Conservation (phyloP, 2,329 filamentous ascomycete genomes). For the Cryphonectria nitschkei region DNA sequence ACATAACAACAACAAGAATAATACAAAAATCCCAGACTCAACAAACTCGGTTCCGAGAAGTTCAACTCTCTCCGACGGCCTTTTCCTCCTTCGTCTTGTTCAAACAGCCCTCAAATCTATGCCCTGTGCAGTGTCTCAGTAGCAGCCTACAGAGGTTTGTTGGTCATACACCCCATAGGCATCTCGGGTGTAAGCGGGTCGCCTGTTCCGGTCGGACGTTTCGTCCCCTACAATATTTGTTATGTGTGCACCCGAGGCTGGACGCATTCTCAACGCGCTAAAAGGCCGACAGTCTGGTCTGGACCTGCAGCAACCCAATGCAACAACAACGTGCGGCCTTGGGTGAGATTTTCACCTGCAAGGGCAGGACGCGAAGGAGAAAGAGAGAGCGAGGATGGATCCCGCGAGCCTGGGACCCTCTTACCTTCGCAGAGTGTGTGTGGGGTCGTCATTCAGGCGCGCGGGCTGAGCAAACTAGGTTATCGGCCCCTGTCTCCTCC, state of each 20-base stretch:
- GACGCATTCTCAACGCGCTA: background rate
- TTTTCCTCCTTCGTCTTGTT: background rate
- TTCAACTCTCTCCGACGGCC: background rate
- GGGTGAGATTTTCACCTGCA: background rate
- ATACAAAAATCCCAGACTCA: background rate
- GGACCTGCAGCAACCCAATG: slow-evolving; percentile 2
- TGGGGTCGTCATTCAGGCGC: background rate
- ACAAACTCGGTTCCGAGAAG: background rate
- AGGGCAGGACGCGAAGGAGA: background rate
- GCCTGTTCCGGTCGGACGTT: slow-evolving; percentile 7
- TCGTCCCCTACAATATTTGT: background rate
- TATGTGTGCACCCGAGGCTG: background rate
- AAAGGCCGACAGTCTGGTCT: background rate
- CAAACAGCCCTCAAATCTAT: background rate
- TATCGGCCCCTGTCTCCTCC: background rate
- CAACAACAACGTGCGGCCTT: slow-evolving; percentile 2
- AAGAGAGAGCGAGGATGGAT: background rate
- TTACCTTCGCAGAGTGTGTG: background rate
- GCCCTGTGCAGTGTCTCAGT: background rate
- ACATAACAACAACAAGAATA: background rate
- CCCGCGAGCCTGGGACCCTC: background rate
- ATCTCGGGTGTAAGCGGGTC: background rate
- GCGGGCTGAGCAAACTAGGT: background rate
- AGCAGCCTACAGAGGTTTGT: background rate
- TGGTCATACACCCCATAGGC: background rate